phyloP scores from a whole-genome alignment of 108 stramenopile species.

The Nannochloropsis granulata region DNA sequence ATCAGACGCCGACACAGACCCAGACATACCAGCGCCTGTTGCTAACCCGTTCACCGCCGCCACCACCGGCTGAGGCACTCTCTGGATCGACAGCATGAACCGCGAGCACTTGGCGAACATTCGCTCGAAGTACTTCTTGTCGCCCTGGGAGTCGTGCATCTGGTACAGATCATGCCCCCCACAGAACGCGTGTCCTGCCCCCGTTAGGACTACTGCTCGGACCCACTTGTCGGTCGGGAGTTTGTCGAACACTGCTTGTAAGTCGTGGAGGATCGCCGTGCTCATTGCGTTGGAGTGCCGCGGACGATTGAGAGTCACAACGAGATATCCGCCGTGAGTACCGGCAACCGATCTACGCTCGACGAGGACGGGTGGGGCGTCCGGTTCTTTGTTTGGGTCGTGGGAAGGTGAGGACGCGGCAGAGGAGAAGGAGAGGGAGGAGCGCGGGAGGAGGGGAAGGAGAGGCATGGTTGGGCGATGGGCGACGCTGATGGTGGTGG shows the following conservation, averaged over 20 bases:
- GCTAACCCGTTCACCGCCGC: constrained; percentile 53
- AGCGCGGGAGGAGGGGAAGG: too few relatives aligned
- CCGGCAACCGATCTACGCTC: background rate
- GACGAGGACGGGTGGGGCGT: background rate
- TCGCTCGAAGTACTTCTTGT: background rate
- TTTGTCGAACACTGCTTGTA: background rate
- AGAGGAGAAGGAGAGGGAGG: background rate
- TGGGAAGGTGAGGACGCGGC: background rate
- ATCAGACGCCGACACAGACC: background rate
- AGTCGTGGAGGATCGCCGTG: background rate
- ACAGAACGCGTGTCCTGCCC: background rate
- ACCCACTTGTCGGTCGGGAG: background rate
- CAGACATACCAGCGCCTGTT: constrained; percentile 40
- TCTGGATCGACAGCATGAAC: constrained; percentile 43
- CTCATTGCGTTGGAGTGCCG: background rate
- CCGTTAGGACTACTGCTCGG: background rate
- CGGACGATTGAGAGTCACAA: background rate
- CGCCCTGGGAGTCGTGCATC: background rate
- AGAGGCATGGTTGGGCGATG: too few relatives aligned
- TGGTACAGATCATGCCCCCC: background rate
- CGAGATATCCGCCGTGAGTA: background rate
- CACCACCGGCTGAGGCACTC: constrained; percentile 45
- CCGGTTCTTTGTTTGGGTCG: background rate
- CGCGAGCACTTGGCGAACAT: constrained; percentile 46
- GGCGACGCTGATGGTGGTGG: too few relatives aligned